Percentiles rank a stretch among this genome's conserved stretches.
These are phyloP conservation scores for Aphanocladium album DNA, from an alignment of 2,329 filamentous ascomycete genomes.

Conservation along the genomic window DNA sequence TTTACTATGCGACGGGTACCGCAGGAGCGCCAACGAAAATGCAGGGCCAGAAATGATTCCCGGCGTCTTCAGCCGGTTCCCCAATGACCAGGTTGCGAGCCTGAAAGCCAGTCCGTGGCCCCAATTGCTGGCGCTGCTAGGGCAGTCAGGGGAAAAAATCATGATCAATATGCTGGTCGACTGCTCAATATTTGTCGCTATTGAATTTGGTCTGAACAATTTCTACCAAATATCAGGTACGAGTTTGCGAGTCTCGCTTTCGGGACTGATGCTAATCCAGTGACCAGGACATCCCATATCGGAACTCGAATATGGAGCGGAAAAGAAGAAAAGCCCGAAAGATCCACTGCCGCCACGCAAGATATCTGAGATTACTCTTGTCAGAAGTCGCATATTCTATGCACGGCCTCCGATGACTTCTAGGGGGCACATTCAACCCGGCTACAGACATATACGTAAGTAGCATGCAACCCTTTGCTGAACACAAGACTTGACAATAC, in stretches of 20 bases:
- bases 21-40: conserved; percentile 38
- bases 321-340: neutral
- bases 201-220: conserved; percentile 58
- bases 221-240: conserved; percentile 75
- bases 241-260: conserved; percentile 15
- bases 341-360: conserved; percentile 15
- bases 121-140: conserved; percentile 67
- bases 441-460: conserved; percentile 77
- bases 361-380: conserved; percentile 63
- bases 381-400: conserved; percentile 83
- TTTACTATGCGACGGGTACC: conserved; percentile 79
- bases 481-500: conserved; percentile 15
- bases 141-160: conserved; percentile 67
- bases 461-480: conserved; percentile 11
- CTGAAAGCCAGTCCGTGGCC: conserved; percentile 73
- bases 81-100: conserved; percentile 64
- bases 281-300: conserved; percentile 44
- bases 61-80: conserved; percentile 58
- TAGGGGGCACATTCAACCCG: conserved; percentile 63
- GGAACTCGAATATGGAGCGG: conserved; percentile 32
- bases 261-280: neutral
- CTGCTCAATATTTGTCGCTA: conserved; percentile 66
- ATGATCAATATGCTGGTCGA: conserved; percentile 75
- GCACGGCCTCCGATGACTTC: conserved; percentile 67
- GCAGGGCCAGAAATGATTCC: conserved; percentile 46